Evolutionary conservation across 345 rosid genomes (phyloP), one percentile per base, ranked within the genome.

Genomic region (Toxicodendron radicans): DNA sequence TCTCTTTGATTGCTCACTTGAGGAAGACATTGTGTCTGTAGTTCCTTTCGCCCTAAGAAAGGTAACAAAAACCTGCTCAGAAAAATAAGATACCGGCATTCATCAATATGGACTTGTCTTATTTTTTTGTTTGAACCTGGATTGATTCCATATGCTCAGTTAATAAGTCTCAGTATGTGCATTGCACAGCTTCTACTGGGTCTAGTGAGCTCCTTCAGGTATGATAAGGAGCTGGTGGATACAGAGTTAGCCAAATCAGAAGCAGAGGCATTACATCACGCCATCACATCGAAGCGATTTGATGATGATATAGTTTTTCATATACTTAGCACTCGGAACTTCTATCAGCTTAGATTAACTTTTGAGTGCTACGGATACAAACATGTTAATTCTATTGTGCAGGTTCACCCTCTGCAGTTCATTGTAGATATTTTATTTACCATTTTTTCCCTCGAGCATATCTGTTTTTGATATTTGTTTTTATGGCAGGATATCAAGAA

Each of bases 151-250:
- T 58, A 21, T n/a, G 41, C 17, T 20, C 14, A 33, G 17, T 27
- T 35, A 3, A 35, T 35, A 5, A 35, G 9, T 24, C 46, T 18
- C 30, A 7, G 56, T 7, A 13, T 45, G 5, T 70, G 68, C 52
- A 38, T 41, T 53, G 59, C 16, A 46, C 90, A 95, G 99, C 62
- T 89, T 78, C 77, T 95, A 70, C 80, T 87, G 80, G 86, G 83
- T 2, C 81, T 95, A 66, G 93, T 86, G 64, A 91, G 91, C 73
- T 78, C 98, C 16, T 91, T 79, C 86, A 87, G 99, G 78, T 89
- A 85, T 67, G 96, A 91, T 63, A 90, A 88, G 76, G 91, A 91
- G 7, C 46, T 75, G 76, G 86, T 85, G 68, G 84, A 87, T 74
- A 43, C 18, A 59, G 84, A 85, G 24, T 76, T 87, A 30, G 99